Evolutionary conservation across 192 early-diverging fungal genomes (phyloP).

Genomic region (Dissophora ornata): DNA sequence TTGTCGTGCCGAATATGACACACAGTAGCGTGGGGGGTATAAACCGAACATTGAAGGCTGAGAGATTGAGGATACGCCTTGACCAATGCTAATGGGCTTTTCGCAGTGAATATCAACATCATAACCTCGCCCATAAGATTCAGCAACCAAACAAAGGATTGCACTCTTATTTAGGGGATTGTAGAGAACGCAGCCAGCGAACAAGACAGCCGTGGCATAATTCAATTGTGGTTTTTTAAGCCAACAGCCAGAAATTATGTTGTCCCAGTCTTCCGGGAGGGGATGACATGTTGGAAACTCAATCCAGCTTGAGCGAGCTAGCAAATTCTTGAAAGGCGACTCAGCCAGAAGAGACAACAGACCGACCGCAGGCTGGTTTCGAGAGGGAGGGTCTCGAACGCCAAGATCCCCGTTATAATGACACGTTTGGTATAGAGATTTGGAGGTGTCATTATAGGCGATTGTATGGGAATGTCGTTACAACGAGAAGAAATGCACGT

Average conservation of each 20-base stretch:
- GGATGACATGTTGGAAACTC: conserved; percentile 22
- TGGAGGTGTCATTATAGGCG: no score
- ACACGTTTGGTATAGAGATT: no score
- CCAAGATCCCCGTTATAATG: conserved; percentile 20
- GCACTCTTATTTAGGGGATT: conserved; percentile 3
- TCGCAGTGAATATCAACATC: conserved; percentile 12
- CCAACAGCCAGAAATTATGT: conserved; percentile 25
- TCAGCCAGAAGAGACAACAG: conserved; percentile 12
- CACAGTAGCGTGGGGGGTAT: conserved; percentile 14
- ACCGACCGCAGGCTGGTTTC: not conserved
- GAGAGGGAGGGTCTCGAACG: not conserved
- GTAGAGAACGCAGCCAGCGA: conserved; percentile 5
- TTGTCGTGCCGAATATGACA: conserved; percentile 14
- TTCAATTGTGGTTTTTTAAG: conserved; percentile 14
- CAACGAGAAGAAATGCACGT: no score
- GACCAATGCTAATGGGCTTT: conserved; percentile 9
- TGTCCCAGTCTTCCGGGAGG: conserved; percentile 12
- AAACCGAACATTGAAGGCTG: not conserved
- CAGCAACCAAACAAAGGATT: conserved; percentile 14
- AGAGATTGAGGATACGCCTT: conserved; percentile 3
- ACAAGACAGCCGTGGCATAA: conserved; percentile 13
- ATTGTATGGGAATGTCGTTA: no score
- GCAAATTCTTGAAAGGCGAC: conserved; percentile 8
- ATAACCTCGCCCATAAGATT: conserved; percentile 14
- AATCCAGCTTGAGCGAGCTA: conserved; percentile 12